A percentile compares a stretch with the other conserved stretches of the same genome.
Conservation (phyloP, 768 basidiomycete species). For the Kwoniella botswanensis region DNA sequence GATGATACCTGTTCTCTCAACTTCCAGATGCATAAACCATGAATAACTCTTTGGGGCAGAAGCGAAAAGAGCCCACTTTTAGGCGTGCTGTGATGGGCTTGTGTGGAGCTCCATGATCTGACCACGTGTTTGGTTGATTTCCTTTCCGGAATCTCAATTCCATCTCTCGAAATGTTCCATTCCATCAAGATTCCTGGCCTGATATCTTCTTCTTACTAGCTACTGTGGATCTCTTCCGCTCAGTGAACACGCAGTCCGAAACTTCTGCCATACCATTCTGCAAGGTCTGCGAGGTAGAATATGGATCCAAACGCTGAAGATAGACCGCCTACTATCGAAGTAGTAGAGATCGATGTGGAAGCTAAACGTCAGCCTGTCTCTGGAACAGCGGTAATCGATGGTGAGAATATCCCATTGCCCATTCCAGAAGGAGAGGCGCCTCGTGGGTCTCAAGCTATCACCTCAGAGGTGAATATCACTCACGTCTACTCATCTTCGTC, state of each 20-base stretch:
- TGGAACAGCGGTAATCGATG: background rate
- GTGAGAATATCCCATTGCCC: background rate
- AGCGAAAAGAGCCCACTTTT: background rate
- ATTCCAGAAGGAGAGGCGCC: background rate
- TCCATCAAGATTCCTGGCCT: background rate
- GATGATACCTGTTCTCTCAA: too few species aligned
- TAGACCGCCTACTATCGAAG: conserved; percentile 33
- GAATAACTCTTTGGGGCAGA: too few species aligned
- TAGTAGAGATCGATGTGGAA: conserved; percentile 21
- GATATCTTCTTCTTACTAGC: background rate
- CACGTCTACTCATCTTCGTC: too few species aligned
- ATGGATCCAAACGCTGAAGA: conserved; percentile 50
- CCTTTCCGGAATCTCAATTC: background rate
- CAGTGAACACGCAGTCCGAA: too few species aligned
- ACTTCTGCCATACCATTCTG: background rate
- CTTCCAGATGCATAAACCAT: too few species aligned
- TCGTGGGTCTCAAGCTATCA: too few species aligned
- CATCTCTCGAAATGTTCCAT: background rate
- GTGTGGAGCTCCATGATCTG: background rate
- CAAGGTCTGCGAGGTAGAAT: background rate
- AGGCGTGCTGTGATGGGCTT: background rate
- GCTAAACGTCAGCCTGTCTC: background rate
- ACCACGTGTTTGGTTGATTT: background rate
- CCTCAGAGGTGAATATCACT: too few species aligned
- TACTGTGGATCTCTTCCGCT: too few species aligned